These are phyloP conservation scores for Blastomyces parvus DNA, from an alignment of 2,329 filamentous ascomycete genomes.

Conservation along the genomic window DNA sequence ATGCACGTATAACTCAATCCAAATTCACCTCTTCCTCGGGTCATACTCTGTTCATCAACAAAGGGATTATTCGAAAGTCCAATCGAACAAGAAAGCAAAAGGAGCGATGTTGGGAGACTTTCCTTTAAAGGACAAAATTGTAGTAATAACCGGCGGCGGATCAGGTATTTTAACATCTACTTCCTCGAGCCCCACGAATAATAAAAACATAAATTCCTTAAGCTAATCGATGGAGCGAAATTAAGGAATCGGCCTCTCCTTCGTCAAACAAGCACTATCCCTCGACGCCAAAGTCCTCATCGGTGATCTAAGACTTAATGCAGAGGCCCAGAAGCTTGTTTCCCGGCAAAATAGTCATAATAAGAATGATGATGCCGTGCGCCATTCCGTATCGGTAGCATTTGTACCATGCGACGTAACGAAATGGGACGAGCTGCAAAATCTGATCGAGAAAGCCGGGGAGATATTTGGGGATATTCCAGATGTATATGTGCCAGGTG, in stretches of 20 bases:
- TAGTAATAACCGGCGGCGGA: constrained; percentile 29
- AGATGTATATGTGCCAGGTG: constrained; percentile 31
- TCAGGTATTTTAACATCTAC: constrained; percentile 15
- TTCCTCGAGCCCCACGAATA: not conserved
- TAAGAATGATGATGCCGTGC: not conserved
- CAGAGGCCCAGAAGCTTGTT: constrained; percentile 24
- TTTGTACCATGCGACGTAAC: constrained; percentile 29
- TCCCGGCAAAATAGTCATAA: not conserved
- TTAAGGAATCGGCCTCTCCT: constrained; percentile 25
- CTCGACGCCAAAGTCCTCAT: constrained; percentile 25
- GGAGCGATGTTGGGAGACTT: constrained; percentile 18
- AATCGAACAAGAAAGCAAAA: not conserved
- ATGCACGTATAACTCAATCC: not conserved
- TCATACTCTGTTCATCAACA: not conserved
- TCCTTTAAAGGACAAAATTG: constrained; percentile 25
- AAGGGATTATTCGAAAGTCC: not conserved
- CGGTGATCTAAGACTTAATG: constrained; percentile 27
- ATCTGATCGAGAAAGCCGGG: constrained; percentile 20
- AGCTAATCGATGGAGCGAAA: not conserved
- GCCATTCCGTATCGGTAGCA: constrained; percentile 11
- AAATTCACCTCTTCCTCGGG: not conserved
- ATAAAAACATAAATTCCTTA: too few species aligned
- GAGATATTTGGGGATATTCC: constrained; percentile 26
- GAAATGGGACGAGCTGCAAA: constrained; percentile 24
- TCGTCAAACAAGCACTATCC: constrained; percentile 19